Evolutionary conservation across 257 asterid genomes (phyloP), one percentile per base, ranked within the genome.

Genomic region (Solanum tarapatanum): DNA sequence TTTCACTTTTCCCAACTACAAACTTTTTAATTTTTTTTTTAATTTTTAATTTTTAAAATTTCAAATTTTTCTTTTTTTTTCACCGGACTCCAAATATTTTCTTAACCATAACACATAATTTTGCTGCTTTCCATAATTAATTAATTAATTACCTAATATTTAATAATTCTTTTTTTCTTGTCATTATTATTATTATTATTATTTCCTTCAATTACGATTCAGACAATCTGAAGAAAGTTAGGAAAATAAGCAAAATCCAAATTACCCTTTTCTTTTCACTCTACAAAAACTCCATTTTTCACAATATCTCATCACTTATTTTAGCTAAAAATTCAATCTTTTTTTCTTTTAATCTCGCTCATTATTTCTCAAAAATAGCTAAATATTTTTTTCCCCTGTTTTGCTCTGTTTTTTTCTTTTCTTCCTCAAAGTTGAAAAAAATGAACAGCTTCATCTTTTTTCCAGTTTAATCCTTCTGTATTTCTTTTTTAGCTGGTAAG

Each of bases 1-100:
- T 94, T 94, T 94, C 97, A 93, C 98, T 93, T 94, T 96, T 95
- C 96, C 99, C 98, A 94, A 93, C 98, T 87, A 93, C 91, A 92
- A 93, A 82, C 88, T 87, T 48, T 48, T 48, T 14, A 5, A 14
- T 5, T 16, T 48, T 72, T 86, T 88, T 58, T 32, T 32, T 2
- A 30, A 28, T 28, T 28, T 30, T 41, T 2, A 33, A 33, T 14
- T 62, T 75, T 37, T 5, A 1, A 21, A 23, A 13, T 13, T 13
- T 11, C 1, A 24, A 13, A 0, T 4, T 3, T 77, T 14, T 86
- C 86, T 91, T 90, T 88, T 88, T 91, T 91, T 88, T 91, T 89
- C 86, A 89, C 93, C 98, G 98, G 97, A 93, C 93, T 92, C 93
- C 94, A 95, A 80, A 93, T 91, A 90, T 93, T 91, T 94, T 91